phyloP scores from a whole-genome alignment of 2,329 filamentous ascomycete species.

The Xylogone sp. region DNA sequence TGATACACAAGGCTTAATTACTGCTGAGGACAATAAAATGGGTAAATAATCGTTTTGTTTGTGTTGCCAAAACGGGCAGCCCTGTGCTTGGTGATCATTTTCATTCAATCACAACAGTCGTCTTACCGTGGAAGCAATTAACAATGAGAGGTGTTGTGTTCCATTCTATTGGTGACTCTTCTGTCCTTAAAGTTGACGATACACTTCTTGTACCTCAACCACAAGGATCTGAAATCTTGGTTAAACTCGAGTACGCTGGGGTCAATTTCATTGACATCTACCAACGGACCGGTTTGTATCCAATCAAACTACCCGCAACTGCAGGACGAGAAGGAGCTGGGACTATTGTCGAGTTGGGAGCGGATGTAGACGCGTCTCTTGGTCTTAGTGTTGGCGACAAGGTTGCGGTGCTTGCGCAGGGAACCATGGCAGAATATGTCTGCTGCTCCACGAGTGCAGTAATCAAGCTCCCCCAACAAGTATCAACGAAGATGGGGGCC shows the following conservation, averaged over 20 bases:
- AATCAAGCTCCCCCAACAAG: conserved; percentile 39
- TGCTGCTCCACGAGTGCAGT: conserved; percentile 34
- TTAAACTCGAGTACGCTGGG: conserved; percentile 50
- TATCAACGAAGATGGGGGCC: conserved; percentile 46
- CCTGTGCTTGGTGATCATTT: too few species aligned
- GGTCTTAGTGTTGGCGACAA: conserved; percentile 41
- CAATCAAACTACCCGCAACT: conserved; percentile 50
- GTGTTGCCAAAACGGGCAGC: too few species aligned
- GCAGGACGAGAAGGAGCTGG: conserved; percentile 59
- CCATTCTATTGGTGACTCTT: too few species aligned
- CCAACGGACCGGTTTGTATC: conserved; percentile 34
- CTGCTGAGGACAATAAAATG: too few species aligned
- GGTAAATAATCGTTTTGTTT: too few species aligned
- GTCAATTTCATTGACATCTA: conserved; percentile 59
- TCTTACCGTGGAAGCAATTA: too few species aligned
- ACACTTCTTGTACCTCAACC: conserved; percentile 20
- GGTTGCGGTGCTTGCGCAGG: conserved; percentile 51
- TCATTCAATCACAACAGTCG: too few species aligned
- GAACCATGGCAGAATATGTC: conserved; percentile 50
- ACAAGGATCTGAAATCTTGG: conserved; percentile 34
- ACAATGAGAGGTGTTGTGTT: too few species aligned
- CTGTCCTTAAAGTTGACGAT: too few species aligned
- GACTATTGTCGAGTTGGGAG: conserved; percentile 31
- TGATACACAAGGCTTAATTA: too few species aligned
- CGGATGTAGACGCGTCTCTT: conserved; percentile 29